A percentile compares a stretch with the other conserved stretches of the same genome.
Evolutionary conservation across 352 stramenopile genomes (phyloP).

Genomic region (Globisporangium abappressorium): DNA sequence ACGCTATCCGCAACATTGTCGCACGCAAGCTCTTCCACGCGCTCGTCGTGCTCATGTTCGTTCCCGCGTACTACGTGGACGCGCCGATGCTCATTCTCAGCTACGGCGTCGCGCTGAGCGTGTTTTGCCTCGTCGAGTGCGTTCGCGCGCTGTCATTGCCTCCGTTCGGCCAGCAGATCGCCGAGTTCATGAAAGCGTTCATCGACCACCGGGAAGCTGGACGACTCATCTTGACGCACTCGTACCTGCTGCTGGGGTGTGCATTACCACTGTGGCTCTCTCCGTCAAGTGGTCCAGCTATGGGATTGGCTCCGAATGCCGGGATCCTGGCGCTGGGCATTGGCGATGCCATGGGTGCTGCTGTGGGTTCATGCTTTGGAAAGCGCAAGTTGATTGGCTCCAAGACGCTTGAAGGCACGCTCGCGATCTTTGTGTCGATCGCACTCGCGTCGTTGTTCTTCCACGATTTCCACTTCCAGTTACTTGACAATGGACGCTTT

Average conservation of each 20-base stretch:
- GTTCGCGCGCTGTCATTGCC: slow-evolving; percentile 56
- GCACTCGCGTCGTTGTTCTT: slow-evolving; percentile 42
- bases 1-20: slow-evolving; percentile 63
- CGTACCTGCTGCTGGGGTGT: slow-evolving; percentile 75
- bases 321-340: slow-evolving; percentile 69
- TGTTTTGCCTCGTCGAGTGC: slow-evolving; percentile 75
- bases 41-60: slow-evolving; percentile 78
- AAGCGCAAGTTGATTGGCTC: slow-evolving; percentile 48
- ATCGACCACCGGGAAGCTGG: slow-evolving; percentile 75
- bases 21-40: slow-evolving; percentile 79
- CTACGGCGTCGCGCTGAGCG: slow-evolving; percentile 67
- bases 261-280: slow-evolving; percentile 70
- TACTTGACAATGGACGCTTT: background rate
- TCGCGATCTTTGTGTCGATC: slow-evolving; percentile 62
- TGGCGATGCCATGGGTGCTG: slow-evolving; percentile 75
- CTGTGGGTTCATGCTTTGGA: slow-evolving; percentile 52
- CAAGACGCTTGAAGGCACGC: slow-evolving; percentile 67
- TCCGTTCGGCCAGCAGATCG: slow-evolving; percentile 47
- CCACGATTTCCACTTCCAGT: slow-evolving; percentile 34
- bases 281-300: background rate
- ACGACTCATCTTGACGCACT: slow-evolving; percentile 69
- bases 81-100: slow-evolving; percentile 67
- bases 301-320: slow-evolving; percentile 48
- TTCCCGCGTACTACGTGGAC: slow-evolving; percentile 54
- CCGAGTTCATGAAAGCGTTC: slow-evolving; percentile 63